Conservation (phyloP, 805 yeast genomes). For the Brettanomyces sp. region DNA sequence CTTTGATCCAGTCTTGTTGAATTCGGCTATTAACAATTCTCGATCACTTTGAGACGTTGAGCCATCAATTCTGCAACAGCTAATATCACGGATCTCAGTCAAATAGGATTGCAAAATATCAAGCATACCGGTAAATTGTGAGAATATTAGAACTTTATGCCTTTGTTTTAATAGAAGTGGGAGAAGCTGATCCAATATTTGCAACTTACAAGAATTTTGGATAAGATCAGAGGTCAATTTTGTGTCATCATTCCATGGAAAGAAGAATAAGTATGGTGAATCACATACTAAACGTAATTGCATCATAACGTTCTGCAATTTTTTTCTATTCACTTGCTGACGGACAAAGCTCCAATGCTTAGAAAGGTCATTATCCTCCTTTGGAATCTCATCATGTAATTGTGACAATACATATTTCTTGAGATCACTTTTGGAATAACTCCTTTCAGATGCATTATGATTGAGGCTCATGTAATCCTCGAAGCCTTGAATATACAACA, state of each 20-base stretch:
- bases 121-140: constrained; percentile 85
- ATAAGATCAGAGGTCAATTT: constrained; percentile 27
- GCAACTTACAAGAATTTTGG: constrained; percentile 64
- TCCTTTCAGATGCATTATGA: constrained; percentile 5
- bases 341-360: constrained; percentile 23
- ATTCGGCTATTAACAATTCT: constrained; percentile 49
- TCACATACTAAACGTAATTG: constrained; percentile 79
- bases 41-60: constrained; percentile 56
- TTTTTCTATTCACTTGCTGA: constrained; percentile 38
- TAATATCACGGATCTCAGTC: constrained; percentile 31
- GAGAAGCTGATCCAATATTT: constrained; percentile 55
- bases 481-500: constrained; percentile 37
- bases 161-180: constrained; percentile 31
- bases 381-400: constrained; percentile 1
- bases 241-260: constrained; percentile 55
- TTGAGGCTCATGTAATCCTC: constrained; percentile 43
- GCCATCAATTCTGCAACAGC: constrained; percentile 68
- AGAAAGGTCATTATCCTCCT: constrained; percentile 5
- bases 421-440: constrained; percentile 17
- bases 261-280: constrained; percentile 76
- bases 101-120: constrained; percentile 76
- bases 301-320: constrained; percentile 63
- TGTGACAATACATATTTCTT: constrained; percentile 31
- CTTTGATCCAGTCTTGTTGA: constrained; percentile 27
- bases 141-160: constrained; percentile 62